phyloP scores from a whole-genome alignment of 169 alveolate genomes.

The Pseudocohnilembus persalinus region DNA sequence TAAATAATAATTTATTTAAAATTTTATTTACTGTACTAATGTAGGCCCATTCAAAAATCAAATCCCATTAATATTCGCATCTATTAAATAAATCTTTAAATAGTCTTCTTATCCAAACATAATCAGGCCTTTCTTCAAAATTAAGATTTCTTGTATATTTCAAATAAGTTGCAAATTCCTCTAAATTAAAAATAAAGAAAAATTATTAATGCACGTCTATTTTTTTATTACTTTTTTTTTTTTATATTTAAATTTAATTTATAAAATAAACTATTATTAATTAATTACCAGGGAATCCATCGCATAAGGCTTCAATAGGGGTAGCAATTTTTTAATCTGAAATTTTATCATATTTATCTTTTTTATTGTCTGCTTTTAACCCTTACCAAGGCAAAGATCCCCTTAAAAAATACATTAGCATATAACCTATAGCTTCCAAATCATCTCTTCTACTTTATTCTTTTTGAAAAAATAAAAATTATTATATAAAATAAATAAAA shows the following conservation, averaged over 20 bases:
- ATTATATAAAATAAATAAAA: not conserved
- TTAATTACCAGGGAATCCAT: slow-evolving; percentile 67
- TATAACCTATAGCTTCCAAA: slow-evolving; percentile 73
- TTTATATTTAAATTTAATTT: not conserved
- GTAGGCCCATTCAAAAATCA: not conserved
- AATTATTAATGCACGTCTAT: not conserved
- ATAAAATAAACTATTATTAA: slow-evolving; percentile 11
- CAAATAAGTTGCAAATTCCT: slow-evolving; percentile 62
- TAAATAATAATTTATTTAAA: too few species aligned
- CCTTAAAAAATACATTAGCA: slow-evolving; percentile 68
- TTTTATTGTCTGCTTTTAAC: slow-evolving; percentile 69
- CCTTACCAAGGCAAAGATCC: slow-evolving; percentile 86
- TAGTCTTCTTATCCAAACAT: slow-evolving; percentile 63
- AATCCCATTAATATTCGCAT: not conserved
- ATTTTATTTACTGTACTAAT: not conserved
- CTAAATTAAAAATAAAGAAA: slow-evolving; percentile 13
- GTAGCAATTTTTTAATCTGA: slow-evolving; percentile 72
- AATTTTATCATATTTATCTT: slow-evolving; percentile 73
- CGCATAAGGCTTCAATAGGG: slow-evolving; percentile 70
- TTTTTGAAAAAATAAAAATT: not conserved
- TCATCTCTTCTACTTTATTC: slow-evolving; percentile 84
- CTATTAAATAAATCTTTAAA: slow-evolving; percentile 63
- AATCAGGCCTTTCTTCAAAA: slow-evolving; percentile 84
- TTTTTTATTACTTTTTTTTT: not conserved
- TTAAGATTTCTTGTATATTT: slow-evolving; percentile 70